phyloP scores from a whole-genome alignment of 495 filamentous ascomycete species.

The Cercophora scortea region DNA sequence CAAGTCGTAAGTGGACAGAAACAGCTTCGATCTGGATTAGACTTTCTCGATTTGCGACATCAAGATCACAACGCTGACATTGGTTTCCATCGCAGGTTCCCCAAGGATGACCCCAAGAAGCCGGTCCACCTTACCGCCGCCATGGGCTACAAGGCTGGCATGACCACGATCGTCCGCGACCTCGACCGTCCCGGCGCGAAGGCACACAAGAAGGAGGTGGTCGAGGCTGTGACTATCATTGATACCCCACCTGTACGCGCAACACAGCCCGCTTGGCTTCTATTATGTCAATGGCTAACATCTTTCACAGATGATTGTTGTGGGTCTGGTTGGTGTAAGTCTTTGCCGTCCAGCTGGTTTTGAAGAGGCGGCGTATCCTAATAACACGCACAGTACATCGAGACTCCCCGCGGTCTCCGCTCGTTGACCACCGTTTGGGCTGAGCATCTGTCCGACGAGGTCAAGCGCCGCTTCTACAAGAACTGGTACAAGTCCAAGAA shows the following conservation, averaged over 20 bases:
- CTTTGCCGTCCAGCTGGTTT: constrained; percentile 24
- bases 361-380: constrained; percentile 9
- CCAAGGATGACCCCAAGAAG: constrained; percentile 99
- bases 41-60: constrained; percentile 1
- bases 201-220: constrained; percentile 99
- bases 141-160: constrained; percentile 99
- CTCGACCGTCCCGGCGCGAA: constrained; percentile 99
- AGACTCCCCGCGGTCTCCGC: constrained; percentile 98
- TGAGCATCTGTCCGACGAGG: constrained; percentile 95
- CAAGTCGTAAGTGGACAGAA: constrained; percentile 65
- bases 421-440: constrained; percentile 99
- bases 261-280: constrained; percentile 56
- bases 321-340: constrained; percentile 85
- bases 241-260: constrained; percentile 97
- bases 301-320: constrained; percentile 83
- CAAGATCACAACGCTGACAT: constrained; percentile 13
- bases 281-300: constrained; percentile 52
- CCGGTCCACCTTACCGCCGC: constrained; percentile 96
- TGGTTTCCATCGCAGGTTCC: constrained; percentile 61
- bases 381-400: constrained; percentile 61
- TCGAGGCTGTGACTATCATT: constrained; percentile 98
- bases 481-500: constrained; percentile 99
- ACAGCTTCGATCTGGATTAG: neutral
- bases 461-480: constrained; percentile 99
- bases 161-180: constrained; percentile 99